Base-by-base conservation (phyloP, 2,329 filamentous ascomycete species). In the Botryotinia globosa region DNA sequence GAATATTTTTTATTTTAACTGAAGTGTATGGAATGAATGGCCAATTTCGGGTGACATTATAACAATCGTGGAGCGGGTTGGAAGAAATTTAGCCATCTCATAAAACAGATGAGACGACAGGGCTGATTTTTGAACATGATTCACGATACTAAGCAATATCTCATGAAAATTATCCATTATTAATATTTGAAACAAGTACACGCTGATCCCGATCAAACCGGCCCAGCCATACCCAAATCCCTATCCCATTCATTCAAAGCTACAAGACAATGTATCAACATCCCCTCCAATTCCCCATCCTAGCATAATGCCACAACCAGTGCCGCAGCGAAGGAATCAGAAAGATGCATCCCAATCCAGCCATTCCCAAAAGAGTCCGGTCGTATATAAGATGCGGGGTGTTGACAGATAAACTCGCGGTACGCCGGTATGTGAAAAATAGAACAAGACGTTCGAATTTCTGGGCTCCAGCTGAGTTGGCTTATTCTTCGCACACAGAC, bases 401-500 rank as follows among this genome's bases (percentile, higher is more conserved):
- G 69, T 74, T 76, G 75, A 75, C 70, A 72, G 72, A 75, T 62
- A 73, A 76, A 75, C 76, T 71, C 73, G 73, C 76, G 77, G 78
- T 73, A 76, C 74, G 69, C 74, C 75, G 73, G 62, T 72, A 69
- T 74, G 69, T 73, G 79, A 81, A 78, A 79, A 73, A 20, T 51
- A 77, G 79, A 79, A 81, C 80, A 81, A 79, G 77, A 81, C 80
- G 80, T 77, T 78, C 78, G 75, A 68, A 73, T 77, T 77, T 79
- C 79, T 75, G 77, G 79, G 79, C 80, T 80, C 79, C 79, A 80
- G 79, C 77, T 69, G 74, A 79, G 64, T 69, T 77, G 76, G 73
- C 66, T 81, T 72, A 74, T 78, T 97, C 87, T 97, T 86, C 93
- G 94, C 94, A 97, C 92, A 90, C 89, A 92, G 94, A 97, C 94